phyloP scores from a whole-genome alignment of 352 stramenopile genomes.

The Phytopythium vexans region DNA sequence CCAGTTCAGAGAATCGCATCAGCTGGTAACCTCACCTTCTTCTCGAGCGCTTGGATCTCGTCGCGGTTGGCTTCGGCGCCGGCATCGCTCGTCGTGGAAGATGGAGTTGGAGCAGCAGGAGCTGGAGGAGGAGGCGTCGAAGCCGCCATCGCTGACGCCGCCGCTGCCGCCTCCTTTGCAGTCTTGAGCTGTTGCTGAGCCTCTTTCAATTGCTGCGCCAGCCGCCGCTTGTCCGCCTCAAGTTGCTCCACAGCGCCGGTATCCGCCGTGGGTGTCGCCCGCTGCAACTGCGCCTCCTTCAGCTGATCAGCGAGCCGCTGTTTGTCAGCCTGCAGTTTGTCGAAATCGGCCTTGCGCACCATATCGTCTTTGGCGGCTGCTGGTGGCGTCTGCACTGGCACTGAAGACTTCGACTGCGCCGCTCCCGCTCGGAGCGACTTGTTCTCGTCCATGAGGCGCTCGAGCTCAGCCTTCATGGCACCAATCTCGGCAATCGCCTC shows the following conservation, averaged over 20 bases:
- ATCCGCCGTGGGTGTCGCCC: slow-evolving; percentile 9
- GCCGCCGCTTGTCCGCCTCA: slow-evolving; percentile 50
- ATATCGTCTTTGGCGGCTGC: slow-evolving; percentile 7
- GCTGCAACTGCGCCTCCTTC: slow-evolving; percentile 60
- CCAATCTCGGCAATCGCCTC: slow-evolving; percentile 59
- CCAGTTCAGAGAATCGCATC: background rate
- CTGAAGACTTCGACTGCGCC: slow-evolving; percentile 4
- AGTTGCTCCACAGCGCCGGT: slow-evolving; percentile 10
- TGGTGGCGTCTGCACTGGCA: slow-evolving; percentile 2
- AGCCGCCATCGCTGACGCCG: slow-evolving; percentile 1
- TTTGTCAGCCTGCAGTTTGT: slow-evolving; percentile 57
- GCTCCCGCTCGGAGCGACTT: slow-evolving; percentile 36
- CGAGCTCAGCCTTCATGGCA: slow-evolving; percentile 72
- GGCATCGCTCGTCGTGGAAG: background rate
- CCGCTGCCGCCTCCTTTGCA: slow-evolving; percentile 11
- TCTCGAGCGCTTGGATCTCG: slow-evolving; percentile 45
- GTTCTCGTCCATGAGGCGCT: slow-evolving; percentile 70
- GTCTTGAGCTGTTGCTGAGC: slow-evolving; percentile 48
- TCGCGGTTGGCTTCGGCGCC: slow-evolving; percentile 16
- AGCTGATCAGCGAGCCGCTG: slow-evolving; percentile 47
- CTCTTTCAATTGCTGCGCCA: slow-evolving; percentile 61
- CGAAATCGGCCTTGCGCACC: slow-evolving; percentile 35
- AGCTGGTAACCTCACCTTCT: slow-evolving; percentile 32
- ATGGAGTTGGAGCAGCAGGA: background rate
- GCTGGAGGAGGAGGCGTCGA: slow-evolving; percentile 1